These are phyloP conservation scores for Suhomyces vadensis DNA, from an alignment of 805 yeast genomes.

Conservation along the genomic window DNA sequence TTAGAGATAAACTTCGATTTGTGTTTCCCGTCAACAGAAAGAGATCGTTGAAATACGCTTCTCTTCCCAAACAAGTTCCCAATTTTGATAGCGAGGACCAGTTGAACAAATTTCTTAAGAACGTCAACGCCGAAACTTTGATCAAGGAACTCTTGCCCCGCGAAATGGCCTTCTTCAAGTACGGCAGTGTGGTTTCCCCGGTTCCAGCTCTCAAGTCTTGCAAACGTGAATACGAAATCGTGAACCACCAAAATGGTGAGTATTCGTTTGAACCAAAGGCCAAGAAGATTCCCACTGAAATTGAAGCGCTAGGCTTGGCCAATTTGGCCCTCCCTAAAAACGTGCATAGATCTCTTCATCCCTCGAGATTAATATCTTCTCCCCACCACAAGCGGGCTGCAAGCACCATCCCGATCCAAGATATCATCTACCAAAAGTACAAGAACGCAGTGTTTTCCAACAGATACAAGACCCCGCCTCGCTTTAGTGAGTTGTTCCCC, in stretches of 20 bases:
- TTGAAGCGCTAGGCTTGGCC: not conserved
- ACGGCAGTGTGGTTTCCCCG: conserved; percentile 14
- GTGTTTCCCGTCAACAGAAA: conserved; percentile 38
- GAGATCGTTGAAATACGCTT: conserved; percentile 33
- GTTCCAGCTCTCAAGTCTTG: conserved; percentile 13
- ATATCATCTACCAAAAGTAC: conserved; percentile 30
- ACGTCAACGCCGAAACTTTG: conserved; percentile 21
- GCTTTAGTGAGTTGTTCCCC: conserved; percentile 30
- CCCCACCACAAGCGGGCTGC: conserved; percentile 3
- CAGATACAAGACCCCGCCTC: conserved; percentile 23
- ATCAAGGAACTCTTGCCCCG: conserved; percentile 31
- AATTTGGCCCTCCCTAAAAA: not conserved
- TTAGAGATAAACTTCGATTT: conserved; percentile 15
- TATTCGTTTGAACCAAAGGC: conserved; percentile 4
- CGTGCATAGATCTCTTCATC: not conserved
- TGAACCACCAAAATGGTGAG: not conserved
- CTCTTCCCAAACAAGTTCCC: conserved; percentile 15
- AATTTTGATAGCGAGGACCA: conserved; percentile 23
- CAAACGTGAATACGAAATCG: not conserved
- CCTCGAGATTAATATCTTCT: not conserved
- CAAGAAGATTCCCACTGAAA: not conserved
- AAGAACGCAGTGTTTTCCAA: conserved; percentile 26
- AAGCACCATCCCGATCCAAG: conserved; percentile 16
- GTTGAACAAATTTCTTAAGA: conserved; percentile 17
- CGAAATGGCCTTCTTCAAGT: conserved; percentile 27